These are phyloP conservation scores for Parastagonospora nodorum DNA, from an alignment of 2,329 filamentous ascomycete species.

Conservation along the genomic window DNA sequence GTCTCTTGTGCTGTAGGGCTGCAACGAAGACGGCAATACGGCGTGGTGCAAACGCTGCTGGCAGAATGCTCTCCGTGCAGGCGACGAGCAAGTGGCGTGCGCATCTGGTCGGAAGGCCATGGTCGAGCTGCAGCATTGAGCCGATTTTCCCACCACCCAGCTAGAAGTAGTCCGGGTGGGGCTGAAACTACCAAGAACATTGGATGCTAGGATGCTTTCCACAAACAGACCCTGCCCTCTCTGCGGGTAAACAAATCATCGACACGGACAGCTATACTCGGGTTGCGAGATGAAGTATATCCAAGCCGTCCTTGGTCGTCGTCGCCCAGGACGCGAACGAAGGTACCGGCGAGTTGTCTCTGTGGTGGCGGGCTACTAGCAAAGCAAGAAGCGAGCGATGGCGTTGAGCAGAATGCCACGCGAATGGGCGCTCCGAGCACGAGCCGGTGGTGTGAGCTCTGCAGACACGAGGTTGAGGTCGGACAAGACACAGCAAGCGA, in stretches of 20 bases:
- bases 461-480: not conserved
- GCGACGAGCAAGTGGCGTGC: not conserved
- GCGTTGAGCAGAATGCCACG: too few species aligned
- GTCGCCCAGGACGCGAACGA: too few species aligned
- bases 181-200: slow-evolving; percentile 9
- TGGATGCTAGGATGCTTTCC: not conserved
- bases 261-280: slow-evolving; percentile 21
- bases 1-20: not conserved
- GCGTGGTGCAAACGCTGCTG: not conserved
- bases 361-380: too few species aligned
- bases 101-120: not conserved
- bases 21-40: not conserved
- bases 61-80: not conserved
- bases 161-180: slow-evolving; percentile 5
- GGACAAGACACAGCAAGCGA: not conserved
- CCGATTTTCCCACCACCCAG: slow-evolving; percentile 1
- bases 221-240: not conserved
- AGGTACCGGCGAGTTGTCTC: too few species aligned
- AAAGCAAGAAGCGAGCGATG: too few species aligned
- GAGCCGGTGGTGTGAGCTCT: not conserved
- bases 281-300: too few species aligned
- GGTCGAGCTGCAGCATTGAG: not conserved
- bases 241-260: slow-evolving; percentile 6
- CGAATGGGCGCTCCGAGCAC: too few species aligned
- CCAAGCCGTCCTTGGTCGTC: too few species aligned